These are phyloP conservation scores for Arthonia radiata DNA, from an alignment of 495 filamentous ascomycete genomes.

Conservation along the genomic window DNA sequence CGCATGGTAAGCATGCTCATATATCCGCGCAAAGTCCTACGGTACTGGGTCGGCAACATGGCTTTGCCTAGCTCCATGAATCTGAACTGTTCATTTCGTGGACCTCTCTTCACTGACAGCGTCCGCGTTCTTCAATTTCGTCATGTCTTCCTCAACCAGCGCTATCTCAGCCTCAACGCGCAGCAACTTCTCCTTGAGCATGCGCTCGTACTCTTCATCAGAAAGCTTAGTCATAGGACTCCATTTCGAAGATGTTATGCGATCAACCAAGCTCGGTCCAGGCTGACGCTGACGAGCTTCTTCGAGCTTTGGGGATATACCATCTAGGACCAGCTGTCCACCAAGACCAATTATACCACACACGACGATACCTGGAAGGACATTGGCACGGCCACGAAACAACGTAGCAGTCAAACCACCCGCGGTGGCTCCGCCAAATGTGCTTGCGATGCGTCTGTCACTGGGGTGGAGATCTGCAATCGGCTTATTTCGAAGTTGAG, in stretches of 20 bases:
- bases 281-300: slow-evolving; percentile 12
- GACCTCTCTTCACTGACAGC: no score
- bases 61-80: no score
- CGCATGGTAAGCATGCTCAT: no score
- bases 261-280: no score
- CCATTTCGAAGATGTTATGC: slow-evolving; percentile 48
- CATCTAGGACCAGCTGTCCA: slow-evolving; percentile 32
- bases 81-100: no score
- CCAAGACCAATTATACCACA: slow-evolving; percentile 35
- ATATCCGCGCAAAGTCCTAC: no score
- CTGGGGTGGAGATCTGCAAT: background rate
- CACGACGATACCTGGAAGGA: slow-evolving; percentile 35
- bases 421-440: slow-evolving; percentile 34
- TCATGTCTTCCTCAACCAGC: slow-evolving; percentile 63
- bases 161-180: slow-evolving; percentile 66
- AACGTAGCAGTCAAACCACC: slow-evolving; percentile 39
- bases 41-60: no score
- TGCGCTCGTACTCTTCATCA: slow-evolving; percentile 53
- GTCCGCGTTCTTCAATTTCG: slow-evolving; percentile 20
- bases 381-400: slow-evolving; percentile 11
- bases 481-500: background rate
- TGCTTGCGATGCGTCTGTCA: slow-evolving; percentile 26
- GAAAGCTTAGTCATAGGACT: slow-evolving; percentile 54
- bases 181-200: slow-evolving; percentile 54
- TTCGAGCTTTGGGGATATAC: slow-evolving; percentile 17